Percentiles rank a stretch among this genome's conserved stretches.
phyloP scores from a whole-genome alignment of 108 stramenopile genomes.

The Phaeodactylum tricornutum region DNA sequence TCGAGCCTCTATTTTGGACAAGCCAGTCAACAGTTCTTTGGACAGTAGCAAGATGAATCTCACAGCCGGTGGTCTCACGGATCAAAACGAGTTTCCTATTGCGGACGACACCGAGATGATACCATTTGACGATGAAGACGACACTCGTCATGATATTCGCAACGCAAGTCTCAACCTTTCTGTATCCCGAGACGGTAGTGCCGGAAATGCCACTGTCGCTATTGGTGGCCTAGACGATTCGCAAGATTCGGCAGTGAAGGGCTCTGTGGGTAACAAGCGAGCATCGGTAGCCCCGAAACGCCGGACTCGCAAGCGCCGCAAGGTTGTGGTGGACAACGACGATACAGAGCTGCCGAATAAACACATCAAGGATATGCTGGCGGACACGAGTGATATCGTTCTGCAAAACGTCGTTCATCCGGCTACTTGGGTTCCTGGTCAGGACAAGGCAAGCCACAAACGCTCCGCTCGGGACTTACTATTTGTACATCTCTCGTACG shows the following conservation, averaged over 20 bases:
- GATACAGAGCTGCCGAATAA: constrained; percentile 63
- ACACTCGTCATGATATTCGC: constrained; percentile 19
- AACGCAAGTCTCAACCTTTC: constrained; percentile 10
- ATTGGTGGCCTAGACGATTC: constrained; percentile 33
- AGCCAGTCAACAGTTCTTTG: no score
- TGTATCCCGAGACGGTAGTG: constrained; percentile 2
- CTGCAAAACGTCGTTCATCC: constrained; percentile 37
- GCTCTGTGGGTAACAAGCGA: constrained; percentile 16
- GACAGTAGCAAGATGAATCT: no score
- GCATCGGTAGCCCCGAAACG: constrained; percentile 20
- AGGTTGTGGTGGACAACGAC: constrained; percentile 78
- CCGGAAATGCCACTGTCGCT: constrained; percentile 29
- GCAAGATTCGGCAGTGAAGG: no score
- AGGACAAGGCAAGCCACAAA: constrained; percentile 14
- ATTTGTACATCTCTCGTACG: constrained; percentile 4
- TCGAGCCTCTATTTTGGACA: no score
- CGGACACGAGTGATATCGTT: constrained; percentile 62
- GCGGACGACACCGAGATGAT: background rate
- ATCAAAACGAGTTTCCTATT: no score
- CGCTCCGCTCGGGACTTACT: constrained; percentile 3
- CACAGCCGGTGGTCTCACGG: no score
- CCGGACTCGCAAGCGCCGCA: constrained; percentile 64
- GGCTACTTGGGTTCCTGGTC: constrained; percentile 38
- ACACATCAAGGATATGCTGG: constrained; percentile 68
- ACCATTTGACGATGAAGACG: constrained; percentile 8